Evolutionary conservation across 257 asterid genomes (phyloP).

Genomic region (Echium plantagineum): DNA sequence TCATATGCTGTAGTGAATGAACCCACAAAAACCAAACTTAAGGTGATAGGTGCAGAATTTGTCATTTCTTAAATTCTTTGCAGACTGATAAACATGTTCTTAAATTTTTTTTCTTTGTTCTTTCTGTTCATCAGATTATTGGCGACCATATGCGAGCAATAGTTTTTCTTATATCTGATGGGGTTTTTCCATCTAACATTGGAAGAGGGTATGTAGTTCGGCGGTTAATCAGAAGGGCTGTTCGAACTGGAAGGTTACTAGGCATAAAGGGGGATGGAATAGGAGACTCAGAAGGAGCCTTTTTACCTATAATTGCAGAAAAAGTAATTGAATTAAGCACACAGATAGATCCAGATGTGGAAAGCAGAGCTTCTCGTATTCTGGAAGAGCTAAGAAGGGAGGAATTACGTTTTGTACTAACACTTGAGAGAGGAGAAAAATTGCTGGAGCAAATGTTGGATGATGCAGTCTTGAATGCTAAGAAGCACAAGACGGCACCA

Average conservation of each 20-base stretch:
- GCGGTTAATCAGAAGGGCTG: conserved; percentile 85
- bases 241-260: conserved; percentile 75
- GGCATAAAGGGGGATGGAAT: conserved; percentile 72
- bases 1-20: conserved; percentile 59
- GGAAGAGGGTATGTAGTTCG: conserved; percentile 96
- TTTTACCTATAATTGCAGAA: conserved; percentile 67
- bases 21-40: conserved; percentile 54
- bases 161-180: conserved; percentile 90
- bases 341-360: conserved; percentile 58
- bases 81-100: neutral
- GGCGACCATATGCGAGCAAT: conserved; percentile 97
- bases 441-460: conserved; percentile 68
- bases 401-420: conserved; percentile 73
- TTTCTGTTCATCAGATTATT: conserved; percentile 38
- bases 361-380: conserved; percentile 50
- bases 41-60: conserved; percentile 27
- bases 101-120: neutral
- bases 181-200: conserved; percentile 84
- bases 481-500: conserved; percentile 36
- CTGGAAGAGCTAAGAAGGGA: conserved; percentile 69
- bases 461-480: conserved; percentile 39
- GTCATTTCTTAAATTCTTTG: neutral
- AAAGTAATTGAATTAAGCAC: conserved; percentile 64
- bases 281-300: conserved; percentile 65
- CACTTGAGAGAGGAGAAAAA: conserved; percentile 91